Conservation (phyloP, 2,329 filamentous ascomycete species). For the Aspergillus sp. region DNA sequence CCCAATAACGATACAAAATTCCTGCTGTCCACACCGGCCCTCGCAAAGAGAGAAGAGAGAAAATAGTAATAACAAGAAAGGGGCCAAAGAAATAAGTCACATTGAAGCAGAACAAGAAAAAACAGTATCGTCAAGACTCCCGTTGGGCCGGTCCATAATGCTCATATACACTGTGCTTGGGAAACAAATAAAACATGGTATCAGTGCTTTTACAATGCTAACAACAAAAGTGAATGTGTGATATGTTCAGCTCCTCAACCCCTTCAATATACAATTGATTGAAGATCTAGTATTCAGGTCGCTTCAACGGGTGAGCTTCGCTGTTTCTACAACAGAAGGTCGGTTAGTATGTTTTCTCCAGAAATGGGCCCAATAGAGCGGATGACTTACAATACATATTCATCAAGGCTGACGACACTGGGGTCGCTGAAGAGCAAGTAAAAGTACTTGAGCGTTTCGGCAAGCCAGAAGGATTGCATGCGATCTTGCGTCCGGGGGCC, state of each 20-base stretch:
- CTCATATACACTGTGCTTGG: neutral
- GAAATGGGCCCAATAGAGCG: neutral
- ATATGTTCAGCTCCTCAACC: neutral
- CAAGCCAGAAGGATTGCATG: slow-evolving; percentile 76
- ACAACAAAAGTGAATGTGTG: neutral
- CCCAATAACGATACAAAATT: neutral
- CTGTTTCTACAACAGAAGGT: slow-evolving; percentile 16
- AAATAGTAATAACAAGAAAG: neutral
- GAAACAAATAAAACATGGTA: neutral
- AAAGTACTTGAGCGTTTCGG: slow-evolving; percentile 50
- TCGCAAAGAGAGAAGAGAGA: neutral
- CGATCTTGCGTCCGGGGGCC: slow-evolving; percentile 52
- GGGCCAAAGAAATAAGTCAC: neutral
- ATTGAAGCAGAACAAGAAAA: neutral
- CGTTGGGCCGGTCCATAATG: neutral
- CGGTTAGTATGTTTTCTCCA: neutral
- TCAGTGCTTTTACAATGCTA: slow-evolving; percentile 1
- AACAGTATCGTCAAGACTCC: neutral
- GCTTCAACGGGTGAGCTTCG: slow-evolving; percentile 29
- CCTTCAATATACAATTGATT: neutral
- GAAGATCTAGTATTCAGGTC: slow-evolving; percentile 15
- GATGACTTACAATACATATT: slow-evolving; percentile 46
- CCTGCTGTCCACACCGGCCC: neutral
- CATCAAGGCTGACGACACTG: slow-evolving; percentile 44
- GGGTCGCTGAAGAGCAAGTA: slow-evolving; percentile 49